A percentile compares a stretch with the other conserved stretches of the same genome.
Conservation (phyloP, 1,139 yeast species). For the Debaryomyces robertsiae region DNA sequence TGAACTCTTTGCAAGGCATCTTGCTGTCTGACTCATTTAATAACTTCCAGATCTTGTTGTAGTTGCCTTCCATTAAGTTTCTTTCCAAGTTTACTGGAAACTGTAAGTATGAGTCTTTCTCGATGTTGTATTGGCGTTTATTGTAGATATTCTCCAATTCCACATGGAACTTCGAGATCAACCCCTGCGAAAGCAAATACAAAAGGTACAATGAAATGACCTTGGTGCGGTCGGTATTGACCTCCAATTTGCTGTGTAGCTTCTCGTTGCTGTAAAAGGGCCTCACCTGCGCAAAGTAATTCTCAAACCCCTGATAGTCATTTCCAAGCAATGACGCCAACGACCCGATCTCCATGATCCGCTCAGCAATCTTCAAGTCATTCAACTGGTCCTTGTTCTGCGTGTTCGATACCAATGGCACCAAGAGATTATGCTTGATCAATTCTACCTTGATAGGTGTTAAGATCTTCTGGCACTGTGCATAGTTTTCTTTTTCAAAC, state of each 20-base stretch:
- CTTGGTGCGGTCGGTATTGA: conserved; percentile 60
- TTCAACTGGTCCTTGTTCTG: conserved; percentile 48
- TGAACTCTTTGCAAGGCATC: conserved; percentile 60
- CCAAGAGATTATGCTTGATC: conserved; percentile 73
- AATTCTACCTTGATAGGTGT: conserved; percentile 77
- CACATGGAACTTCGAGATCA: conserved; percentile 84
- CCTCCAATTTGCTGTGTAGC: conserved; percentile 58
- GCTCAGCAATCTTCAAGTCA: conserved; percentile 78
- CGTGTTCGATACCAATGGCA: conserved; percentile 57
- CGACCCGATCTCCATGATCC: conserved; percentile 86
- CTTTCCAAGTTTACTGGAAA: conserved; percentile 90
- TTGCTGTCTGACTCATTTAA: conserved; percentile 53
- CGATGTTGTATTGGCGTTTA: conserved; percentile 47
- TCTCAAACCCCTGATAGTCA: conserved; percentile 67
- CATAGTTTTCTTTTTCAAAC: conserved; percentile 64
- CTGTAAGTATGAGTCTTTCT: conserved; percentile 57
- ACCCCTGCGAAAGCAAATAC: conserved; percentile 77
- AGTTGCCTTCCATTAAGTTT: conserved; percentile 95
- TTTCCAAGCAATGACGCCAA: conserved; percentile 67
- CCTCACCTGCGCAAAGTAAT: conserved; percentile 72
- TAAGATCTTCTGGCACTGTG: conserved; percentile 59
- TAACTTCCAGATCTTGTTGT: conserved; percentile 87
- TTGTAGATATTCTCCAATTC: conserved; percentile 76
- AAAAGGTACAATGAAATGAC: conserved; percentile 76
- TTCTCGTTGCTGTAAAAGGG: conserved; percentile 63